Conservation (phyloP, 2,329 filamentous ascomycete species). For the Teratosphaeria pseudoeucalypti region DNA sequence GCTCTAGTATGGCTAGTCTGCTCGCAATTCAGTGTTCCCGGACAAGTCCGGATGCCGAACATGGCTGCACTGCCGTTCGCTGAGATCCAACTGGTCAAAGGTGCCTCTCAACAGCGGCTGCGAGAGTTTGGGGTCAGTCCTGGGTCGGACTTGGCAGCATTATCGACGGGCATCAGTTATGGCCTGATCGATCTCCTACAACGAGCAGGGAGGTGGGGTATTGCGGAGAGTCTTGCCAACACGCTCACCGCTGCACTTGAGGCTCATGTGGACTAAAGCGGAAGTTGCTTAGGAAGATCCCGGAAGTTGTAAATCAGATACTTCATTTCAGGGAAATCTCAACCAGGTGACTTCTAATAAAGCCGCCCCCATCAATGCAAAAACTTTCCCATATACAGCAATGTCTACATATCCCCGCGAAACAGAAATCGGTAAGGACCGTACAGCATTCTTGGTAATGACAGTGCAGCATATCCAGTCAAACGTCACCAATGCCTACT, state of each 20-base stretch:
- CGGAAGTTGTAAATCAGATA: no score
- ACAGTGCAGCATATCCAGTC: no score
- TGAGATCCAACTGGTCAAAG: background rate
- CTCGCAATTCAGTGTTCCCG: background rate
- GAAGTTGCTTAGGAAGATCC: no score
- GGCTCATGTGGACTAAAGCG: background rate
- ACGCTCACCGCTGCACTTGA: background rate
- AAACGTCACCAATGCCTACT: no score
- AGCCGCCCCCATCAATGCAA: no score
- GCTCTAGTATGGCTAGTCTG: background rate
- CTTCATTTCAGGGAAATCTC: no score
- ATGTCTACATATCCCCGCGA: no score
- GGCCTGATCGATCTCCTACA: background rate
- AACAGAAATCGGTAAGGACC: no score
- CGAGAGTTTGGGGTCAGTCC: background rate
- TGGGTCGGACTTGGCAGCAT: background rate
- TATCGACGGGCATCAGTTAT: background rate
- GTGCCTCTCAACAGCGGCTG: background rate
- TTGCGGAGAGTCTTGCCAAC: background rate
- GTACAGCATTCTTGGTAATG: no score
- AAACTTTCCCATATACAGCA: no score
- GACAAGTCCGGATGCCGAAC: background rate
- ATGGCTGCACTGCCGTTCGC: background rate
- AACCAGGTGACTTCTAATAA: no score
- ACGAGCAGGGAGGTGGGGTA: background rate